Evolutionary conservation across 2,329 filamentous ascomycete species (phyloP), one percentile per base, ranked within the genome.

Genomic region (Zymoseptoria pseudotritici): DNA sequence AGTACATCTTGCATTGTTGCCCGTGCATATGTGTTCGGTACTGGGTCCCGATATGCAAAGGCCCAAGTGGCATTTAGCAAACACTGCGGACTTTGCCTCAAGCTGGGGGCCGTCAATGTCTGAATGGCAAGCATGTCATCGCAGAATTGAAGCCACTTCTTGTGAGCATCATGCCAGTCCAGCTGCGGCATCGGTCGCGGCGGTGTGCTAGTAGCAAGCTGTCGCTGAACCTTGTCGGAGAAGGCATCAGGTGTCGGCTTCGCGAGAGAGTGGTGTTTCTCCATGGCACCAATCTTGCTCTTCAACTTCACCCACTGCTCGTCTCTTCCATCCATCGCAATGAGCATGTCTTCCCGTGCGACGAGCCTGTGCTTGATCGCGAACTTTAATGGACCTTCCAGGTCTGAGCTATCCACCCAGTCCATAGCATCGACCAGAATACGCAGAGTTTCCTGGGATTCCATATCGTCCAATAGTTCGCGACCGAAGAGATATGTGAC

Each of bases 401-500:
- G 6, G 42, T 50, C 36, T 19, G 60, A 55, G 20, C 53, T 50
- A 17, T 57, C 74, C 0, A 90, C 68, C 62, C 84, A 76, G 11
- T 73, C 72, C n/a, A 82, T 74, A 4, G 86, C 85, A 36, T 82
- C 76, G 22, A 81, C 73, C 20, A 91, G 74, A 24, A 81, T 72
- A 8, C 77, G 73, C 50, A 80, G 76, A 22, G 91, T 80, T n/a
- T 82, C 78, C 4, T 79, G 76, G 2, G 80, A 74, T 17, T 83
- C 78, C 59, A 93, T 80, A 13, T 81, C 76, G 24, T 86, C 84
- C 6, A 97, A 80, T 0, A 99, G 78, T 11, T 84, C 85, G 46
- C 92, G 84, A 66, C 91, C 88, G 72, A 94, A 97, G 0, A 92
- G 89, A 73, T 96, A 91, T 6, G 91, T 92, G 20, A 95, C 90